Evolutionary conservation across 129 eudicot species (phyloP), one percentile per base, ranked within the genome.

Genomic region (Chrysanthemum lavandulifolium): DNA sequence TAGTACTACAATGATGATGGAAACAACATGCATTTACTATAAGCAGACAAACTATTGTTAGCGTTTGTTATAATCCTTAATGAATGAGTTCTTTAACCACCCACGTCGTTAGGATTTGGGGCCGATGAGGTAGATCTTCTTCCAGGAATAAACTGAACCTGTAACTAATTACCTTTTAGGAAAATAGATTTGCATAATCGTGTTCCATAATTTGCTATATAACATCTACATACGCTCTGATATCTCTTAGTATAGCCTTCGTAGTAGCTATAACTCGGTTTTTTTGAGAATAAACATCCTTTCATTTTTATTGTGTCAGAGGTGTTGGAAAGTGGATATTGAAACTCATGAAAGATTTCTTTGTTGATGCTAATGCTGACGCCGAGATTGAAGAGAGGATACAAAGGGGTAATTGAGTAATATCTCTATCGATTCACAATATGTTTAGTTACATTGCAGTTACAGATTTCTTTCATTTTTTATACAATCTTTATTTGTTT

Each of bases 321-420:
- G 96, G 97, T 65, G 87, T 90, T 16, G 98, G 98, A 52, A 90
- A 88, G 78, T 94, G 98, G 98, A 86, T 88, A 14, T 59, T 94
- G 85, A 86, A 68, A 84, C 87, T 82, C 71, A 84, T 88, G 91
- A 81, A 84, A 83, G 93, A 80, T 13, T 90, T 90, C 84, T 94
- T 94, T 67, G 65, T 74, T 50, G 87, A 78, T 63, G 82, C 71
- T 55, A 81, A 72, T 67, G 84, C 86, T 36, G 91, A 72, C 50
- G 84, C 86, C 48, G 91, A 80, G 60, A 74, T 56, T 23, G 97
- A 88, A 51, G 85, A 82, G 64, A 67, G 72, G 69, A 36, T 79
- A 54, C 74, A 53, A 79, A 85, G 79, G 67, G 94, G 96, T 89
- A 83, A 16, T 16, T 55, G 67, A 91, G 95, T 89, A 83, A 16